Evolutionary conservation across 2,329 filamentous ascomycete genomes (phyloP), one percentile per base, ranked within the genome.

Genomic region (Diaporthe citrichinensis): DNA sequence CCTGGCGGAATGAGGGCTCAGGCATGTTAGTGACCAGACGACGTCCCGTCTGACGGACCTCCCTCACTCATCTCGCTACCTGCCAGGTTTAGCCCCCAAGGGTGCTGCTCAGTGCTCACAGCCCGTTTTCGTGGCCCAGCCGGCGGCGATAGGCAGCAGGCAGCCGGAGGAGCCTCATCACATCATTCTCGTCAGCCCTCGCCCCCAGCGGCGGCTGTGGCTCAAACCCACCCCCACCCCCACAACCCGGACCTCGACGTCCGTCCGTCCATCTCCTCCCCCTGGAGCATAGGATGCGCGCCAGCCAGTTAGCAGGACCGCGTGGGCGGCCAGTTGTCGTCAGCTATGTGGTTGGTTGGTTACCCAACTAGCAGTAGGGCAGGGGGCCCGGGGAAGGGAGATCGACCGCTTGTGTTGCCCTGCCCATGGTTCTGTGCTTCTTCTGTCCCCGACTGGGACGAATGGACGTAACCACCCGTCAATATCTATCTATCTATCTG

Each of bases 151-250:
- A 62, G 59, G 59, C 59, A 62, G 39, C 59, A 62, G 58, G 23
- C 59, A 44, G 39, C 59, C 34, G 31, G 34, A 55, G n/a, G 41
- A 65, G 61, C 61, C 61, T 49, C 61, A 65, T 65, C 61, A 65
- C 44, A 46, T 65, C 61, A 65, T 34, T 49, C 41, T 34, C 41
- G 17, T 65, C 25, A 25, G 23, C 34, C 17, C n/a, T 39, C 20
- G 57, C n/a, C 10, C 23, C 23, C 34, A 36, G 57, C 34, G 36
- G 41, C n/a, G 36, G 36, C 36, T 39, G 36, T 39, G 36, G 36
- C 36, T 12, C 49, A n/a, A 53, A 8, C 49, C 31, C 49, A 41
- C 23, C 62, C 46, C 46, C 65, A 41, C 65, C 65, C 65, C 65
- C 65, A 69, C 65, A 69, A 69, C 65, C 65, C 65, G 65, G 53